These are phyloP conservation scores for Penicillium sumatraense DNA, from an alignment of 2,329 filamentous ascomycete genomes.

Conservation along the genomic window DNA sequence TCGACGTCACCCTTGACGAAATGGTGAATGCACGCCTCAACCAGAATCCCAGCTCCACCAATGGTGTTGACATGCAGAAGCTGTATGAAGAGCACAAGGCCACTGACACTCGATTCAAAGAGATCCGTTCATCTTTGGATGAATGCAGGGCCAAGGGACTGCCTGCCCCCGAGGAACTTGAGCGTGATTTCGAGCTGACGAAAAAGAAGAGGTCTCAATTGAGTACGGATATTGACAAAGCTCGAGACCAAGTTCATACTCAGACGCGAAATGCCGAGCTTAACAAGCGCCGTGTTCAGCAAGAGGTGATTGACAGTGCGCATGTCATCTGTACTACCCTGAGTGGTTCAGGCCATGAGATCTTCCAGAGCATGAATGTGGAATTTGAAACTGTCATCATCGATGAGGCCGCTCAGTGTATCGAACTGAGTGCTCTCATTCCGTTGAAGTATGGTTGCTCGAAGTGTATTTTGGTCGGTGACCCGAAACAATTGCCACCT, in stretches of 20 bases:
- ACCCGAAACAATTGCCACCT: constrained; percentile 94
- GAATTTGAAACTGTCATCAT: constrained; percentile 99
- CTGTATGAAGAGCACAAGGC: constrained; percentile 72
- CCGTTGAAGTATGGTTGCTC: constrained; percentile 96
- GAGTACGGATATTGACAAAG: constrained; percentile 81
- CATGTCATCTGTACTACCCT: constrained; percentile 95
- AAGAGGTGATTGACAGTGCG: constrained; percentile 86
- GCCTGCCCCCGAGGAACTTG: constrained; percentile 56
- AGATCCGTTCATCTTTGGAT: constrained; percentile 73
- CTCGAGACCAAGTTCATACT: constrained; percentile 83
- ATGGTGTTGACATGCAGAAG: constrained; percentile 59
- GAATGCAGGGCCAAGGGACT: constrained; percentile 62
- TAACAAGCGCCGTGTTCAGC: constrained; percentile 80
- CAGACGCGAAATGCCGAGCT: constrained; percentile 84
- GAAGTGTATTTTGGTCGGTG: constrained; percentile 95
- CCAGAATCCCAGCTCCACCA: constrained; percentile 48
- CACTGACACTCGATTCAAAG: constrained; percentile 67
- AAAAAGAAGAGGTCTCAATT: constrained; percentile 77
- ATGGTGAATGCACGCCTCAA: constrained; percentile 76
- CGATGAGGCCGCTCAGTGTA: constrained; percentile 96
- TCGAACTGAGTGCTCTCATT: constrained; percentile 94
- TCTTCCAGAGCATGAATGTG: constrained; percentile 91
- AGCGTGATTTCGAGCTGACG: constrained; percentile 76
- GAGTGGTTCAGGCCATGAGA: constrained; percentile 94
- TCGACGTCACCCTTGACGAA: constrained; percentile 91